Percentiles rank a stretch among this genome's conserved stretches.
Evolutionary conservation across 83 land plant species (phyloP).

Genomic region (Diphasiastrum complanatum): DNA sequence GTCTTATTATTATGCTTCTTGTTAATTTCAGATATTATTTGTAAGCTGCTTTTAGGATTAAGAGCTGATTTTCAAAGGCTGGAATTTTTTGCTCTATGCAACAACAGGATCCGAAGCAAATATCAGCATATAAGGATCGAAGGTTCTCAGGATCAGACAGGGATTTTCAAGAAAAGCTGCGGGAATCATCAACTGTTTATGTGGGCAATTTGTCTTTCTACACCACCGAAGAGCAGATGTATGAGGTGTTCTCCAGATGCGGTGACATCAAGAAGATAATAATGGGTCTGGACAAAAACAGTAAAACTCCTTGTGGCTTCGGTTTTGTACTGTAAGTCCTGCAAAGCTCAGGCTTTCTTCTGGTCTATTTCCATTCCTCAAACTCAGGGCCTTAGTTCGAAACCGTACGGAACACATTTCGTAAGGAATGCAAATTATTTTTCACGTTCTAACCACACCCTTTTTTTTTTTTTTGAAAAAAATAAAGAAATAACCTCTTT

Average conservation of each 20-base stretch:
- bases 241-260: constrained; percentile 82
- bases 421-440: no score
- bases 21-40: no score
- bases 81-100: no score
- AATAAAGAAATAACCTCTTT: no score
- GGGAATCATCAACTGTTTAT: constrained; percentile 66
- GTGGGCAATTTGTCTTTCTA: constrained; percentile 93
- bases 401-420: no score
- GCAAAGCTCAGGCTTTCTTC: background rate
- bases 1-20: no score
- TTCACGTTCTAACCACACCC: no score
- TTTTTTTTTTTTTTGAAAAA: no score
- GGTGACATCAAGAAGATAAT: constrained; percentile 92
- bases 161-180: constrained; percentile 73
- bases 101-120: constrained; percentile 34
- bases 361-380: constrained; percentile 3
- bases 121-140: constrained; percentile 87
- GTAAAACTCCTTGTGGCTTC: constrained; percentile 98
- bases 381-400: background rate
- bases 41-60: no score
- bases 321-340: constrained; percentile 78
- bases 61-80: no score
- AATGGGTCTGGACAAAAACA: constrained; percentile 96
- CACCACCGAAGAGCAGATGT: constrained; percentile 93
- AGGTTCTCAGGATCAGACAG: constrained; percentile 82